phyloP scores from a whole-genome alignment of 805 yeast species.

The Metschnikowia henanensis region DNA sequence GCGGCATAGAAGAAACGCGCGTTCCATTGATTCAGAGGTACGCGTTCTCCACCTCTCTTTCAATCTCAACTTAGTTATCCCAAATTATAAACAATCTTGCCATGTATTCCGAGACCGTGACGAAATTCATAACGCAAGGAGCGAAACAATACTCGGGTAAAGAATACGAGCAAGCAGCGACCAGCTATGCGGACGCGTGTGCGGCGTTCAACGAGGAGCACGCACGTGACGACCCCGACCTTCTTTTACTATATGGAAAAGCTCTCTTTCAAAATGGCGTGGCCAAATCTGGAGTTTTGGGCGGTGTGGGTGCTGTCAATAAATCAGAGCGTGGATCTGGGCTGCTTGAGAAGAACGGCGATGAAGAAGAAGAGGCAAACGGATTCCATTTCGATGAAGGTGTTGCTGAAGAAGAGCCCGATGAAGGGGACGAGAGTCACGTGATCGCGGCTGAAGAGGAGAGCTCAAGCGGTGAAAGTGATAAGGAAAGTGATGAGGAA shows the following conservation, averaged over 20 bases:
- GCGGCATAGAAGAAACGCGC: background rate
- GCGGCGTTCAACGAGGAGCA: conserved; percentile 47
- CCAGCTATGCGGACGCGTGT: conserved; percentile 73
- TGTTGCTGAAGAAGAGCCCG: conserved; percentile 17
- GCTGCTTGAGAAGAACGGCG: conserved; percentile 8
- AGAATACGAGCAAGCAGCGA: conserved; percentile 67
- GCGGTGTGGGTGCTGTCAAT: conserved; percentile 27
- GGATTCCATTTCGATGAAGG: conserved; percentile 14
- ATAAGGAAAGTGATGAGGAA: conserved; percentile 18
- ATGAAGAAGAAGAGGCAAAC: conserved; percentile 13
- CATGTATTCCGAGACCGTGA: conserved; percentile 18
- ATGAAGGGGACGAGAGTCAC: conserved; percentile 7
- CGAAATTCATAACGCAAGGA: conserved; percentile 49
- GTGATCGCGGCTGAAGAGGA: conserved; percentile 14
- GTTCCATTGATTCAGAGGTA: background rate
- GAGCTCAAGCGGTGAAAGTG: conserved; percentile 5
- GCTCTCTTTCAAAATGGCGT: conserved; percentile 79
- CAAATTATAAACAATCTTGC: no score
- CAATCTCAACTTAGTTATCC: no score
- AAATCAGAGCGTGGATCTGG: conserved; percentile 2
- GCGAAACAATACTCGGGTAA: conserved; percentile 62
- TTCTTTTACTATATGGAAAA: conserved; percentile 74
- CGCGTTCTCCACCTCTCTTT: background rate
- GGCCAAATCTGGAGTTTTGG: conserved; percentile 71
- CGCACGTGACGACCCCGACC: conserved; percentile 69